phyloP scores from a whole-genome alignment of 1,284 basidiomycete genomes.

The Phaffia rhodozyma region DNA sequence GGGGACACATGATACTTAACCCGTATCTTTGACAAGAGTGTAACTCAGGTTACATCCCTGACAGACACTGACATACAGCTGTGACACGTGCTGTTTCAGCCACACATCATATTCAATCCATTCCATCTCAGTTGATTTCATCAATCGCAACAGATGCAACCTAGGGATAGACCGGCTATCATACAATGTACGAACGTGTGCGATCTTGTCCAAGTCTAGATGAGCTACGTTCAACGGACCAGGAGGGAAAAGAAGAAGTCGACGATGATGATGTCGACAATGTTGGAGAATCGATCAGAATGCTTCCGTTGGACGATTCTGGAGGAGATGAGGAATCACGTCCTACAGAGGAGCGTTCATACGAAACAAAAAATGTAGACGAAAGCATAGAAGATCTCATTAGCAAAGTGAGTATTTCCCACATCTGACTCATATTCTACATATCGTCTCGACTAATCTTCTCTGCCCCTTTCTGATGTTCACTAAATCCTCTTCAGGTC shows the following conservation, averaged over 20 bases:
- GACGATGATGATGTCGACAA: not conserved
- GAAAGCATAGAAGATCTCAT: conserved; percentile 16
- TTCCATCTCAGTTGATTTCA: too few relatives aligned
- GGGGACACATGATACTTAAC: too few relatives aligned
- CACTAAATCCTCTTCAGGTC: conserved; percentile 25
- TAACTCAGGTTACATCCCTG: too few relatives aligned
- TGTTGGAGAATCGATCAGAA: not conserved
- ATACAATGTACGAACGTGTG: too few relatives aligned
- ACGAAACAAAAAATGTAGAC: conserved; percentile 4
- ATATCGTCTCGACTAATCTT: too few relatives aligned
- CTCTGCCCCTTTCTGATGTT: not conserved
- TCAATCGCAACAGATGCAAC: too few relatives aligned
- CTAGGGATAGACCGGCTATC: too few relatives aligned
- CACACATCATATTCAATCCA: too few relatives aligned
- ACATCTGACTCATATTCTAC: too few relatives aligned
- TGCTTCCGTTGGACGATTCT: not conserved
- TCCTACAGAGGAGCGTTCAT: conserved; percentile 5
- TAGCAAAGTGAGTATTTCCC: conserved; percentile 25
- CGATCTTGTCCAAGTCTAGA: not conserved
- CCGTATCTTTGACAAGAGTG: too few relatives aligned
- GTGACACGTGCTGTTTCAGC: too few relatives aligned
- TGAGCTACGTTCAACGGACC: conserved; percentile 6
- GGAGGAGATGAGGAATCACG: conserved; percentile 5
- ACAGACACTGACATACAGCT: too few relatives aligned
- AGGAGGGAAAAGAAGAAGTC: conserved; percentile 6